These are phyloP conservation scores for Sphaerulina musiva DNA, from an alignment of 2,329 filamentous ascomycete genomes.

Conservation along the genomic window DNA sequence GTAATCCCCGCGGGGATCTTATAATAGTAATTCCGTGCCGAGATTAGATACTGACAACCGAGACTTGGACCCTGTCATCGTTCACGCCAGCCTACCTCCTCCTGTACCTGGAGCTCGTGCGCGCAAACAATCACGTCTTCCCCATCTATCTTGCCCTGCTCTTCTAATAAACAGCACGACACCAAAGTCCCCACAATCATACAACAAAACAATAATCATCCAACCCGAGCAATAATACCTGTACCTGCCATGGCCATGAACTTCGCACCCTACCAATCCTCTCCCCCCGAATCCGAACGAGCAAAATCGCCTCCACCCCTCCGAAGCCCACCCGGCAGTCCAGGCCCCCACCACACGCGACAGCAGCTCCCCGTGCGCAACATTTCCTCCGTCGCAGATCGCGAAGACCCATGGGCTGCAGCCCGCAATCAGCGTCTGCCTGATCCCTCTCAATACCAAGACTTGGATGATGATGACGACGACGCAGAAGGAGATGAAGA, in stretches of 20 bases:
- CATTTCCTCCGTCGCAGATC: conserved; percentile 26
- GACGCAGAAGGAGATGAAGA: conserved; percentile 4
- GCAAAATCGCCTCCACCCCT: conserved; percentile 64
- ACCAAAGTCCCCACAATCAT: neutral
- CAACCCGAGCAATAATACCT: neutral
- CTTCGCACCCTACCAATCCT: conserved; percentile 95
- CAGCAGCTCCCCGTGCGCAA: conserved; percentile 21
- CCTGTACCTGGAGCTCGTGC: too few relatives aligned
- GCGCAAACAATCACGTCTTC: too few relatives aligned
- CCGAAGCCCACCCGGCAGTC: conserved; percentile 53
- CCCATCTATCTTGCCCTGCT: too few relatives aligned
- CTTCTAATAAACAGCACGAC: too few relatives aligned
- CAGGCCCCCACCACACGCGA: conserved; percentile 31
- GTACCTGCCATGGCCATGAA: conserved; percentile 55
- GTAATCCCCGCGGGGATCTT: too few relatives aligned
- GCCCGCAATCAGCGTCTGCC: conserved; percentile 39
- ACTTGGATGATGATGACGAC: conserved; percentile 18
- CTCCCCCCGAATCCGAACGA: conserved; percentile 75
- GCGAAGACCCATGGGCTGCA: conserved; percentile 37
- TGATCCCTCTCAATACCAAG: conserved; percentile 30
- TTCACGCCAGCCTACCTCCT: neutral
- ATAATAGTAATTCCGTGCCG: too few relatives aligned
- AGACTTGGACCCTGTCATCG: neutral
- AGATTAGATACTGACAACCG: too few relatives aligned
- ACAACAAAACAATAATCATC: neutral